These are phyloP conservation scores for Globisporangium paddicum DNA, from an alignment of 352 stramenopile species.

Conservation along the genomic window DNA sequence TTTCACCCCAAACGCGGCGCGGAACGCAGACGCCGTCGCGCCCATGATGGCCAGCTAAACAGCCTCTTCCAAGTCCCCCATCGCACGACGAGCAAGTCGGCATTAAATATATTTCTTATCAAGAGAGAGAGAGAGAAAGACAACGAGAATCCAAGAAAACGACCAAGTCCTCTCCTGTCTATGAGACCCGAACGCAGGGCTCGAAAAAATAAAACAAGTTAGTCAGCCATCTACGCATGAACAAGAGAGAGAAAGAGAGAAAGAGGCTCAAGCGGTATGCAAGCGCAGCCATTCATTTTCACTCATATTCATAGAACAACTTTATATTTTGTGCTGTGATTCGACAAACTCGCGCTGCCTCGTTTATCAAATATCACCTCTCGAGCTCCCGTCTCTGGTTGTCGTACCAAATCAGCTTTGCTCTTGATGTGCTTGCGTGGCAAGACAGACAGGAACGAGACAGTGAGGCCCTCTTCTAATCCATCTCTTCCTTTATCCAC, in stretches of 20 bases:
- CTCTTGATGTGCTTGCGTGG: neutral
- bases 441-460: neutral
- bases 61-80: neutral
- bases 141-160: neutral
- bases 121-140: neutral
- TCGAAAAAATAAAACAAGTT: neutral
- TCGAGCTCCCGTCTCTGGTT: too few relatives aligned
- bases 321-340: conserved; percentile 10
- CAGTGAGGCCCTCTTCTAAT: conserved; percentile 18
- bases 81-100: neutral
- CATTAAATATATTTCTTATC: conserved; percentile 8
- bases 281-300: neutral
- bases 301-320: conserved; percentile 9
- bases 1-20: conserved; percentile 5
- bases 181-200: neutral
- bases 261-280: neutral
- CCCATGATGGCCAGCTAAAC: conserved; percentile 13
- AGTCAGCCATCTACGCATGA: neutral
- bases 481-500: conserved; percentile 86
- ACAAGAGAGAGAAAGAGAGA: neutral
- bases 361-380: neutral
- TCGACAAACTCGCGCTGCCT: neutral
- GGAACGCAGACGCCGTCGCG: conserved; percentile 6
- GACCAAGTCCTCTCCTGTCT: neutral
- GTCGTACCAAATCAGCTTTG: neutral